Evolutionary conservation across 2,329 filamentous ascomycete genomes (phyloP).

Genomic region (Rhynchosporium secalis): DNA sequence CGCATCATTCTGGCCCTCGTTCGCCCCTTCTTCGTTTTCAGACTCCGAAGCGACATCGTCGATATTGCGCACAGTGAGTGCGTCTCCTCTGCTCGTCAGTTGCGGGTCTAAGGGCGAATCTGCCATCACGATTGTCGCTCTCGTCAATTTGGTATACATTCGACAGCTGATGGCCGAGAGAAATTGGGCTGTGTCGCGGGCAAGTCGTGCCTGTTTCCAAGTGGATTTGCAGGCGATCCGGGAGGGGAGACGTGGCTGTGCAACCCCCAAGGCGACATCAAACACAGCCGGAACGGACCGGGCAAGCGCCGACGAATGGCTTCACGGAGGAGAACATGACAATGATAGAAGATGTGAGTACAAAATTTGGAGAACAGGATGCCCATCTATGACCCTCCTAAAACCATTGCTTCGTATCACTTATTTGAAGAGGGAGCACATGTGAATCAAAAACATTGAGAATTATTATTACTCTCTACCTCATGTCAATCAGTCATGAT

Average conservation of each 20-base stretch:
- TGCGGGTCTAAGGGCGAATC: conserved; percentile 8
- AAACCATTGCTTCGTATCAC: no score
- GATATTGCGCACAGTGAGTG: neutral
- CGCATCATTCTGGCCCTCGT: conserved; percentile 9
- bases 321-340: neutral
- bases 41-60: conserved; percentile 7
- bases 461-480: no score
- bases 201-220: neutral
- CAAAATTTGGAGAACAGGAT: no score
- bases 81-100: neutral
- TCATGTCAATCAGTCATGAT: no score
- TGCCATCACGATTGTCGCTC: conserved; percentile 8
- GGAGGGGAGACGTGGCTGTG: neutral
- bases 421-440: no score
- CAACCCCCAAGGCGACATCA: neutral
- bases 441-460: no score
- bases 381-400: no score
- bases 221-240: neutral
- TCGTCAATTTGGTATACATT: conserved; percentile 7
- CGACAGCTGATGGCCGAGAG: conserved; percentile 2
- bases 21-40: neutral
- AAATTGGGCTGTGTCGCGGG: neutral
- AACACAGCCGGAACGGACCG: neutral
- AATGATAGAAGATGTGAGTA: neutral
- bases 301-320: neutral